A percentile compares a stretch with the other conserved stretches of the same genome.
phyloP scores from a whole-genome alignment of 495 filamentous ascomycete species.

The Pyronema domesticum region DNA sequence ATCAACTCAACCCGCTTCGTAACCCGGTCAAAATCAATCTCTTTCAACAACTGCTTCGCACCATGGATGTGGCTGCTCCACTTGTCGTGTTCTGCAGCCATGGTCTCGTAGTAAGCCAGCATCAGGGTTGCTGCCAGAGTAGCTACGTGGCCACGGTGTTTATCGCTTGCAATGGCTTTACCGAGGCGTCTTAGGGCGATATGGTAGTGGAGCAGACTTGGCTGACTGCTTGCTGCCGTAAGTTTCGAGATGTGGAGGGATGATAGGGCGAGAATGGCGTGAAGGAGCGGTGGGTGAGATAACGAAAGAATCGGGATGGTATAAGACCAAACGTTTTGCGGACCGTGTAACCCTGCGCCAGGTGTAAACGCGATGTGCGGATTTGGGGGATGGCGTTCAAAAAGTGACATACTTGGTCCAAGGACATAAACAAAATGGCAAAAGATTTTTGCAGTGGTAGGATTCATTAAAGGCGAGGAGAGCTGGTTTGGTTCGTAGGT shows the following conservation, averaged over 20 bases:
- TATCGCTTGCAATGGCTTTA: slow-evolving; percentile 50
- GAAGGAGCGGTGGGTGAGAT: slow-evolving; percentile 65
- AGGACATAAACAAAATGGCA: slow-evolving; percentile 85
- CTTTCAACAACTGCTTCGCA: slow-evolving; percentile 61
- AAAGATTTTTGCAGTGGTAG: slow-evolving; percentile 69
- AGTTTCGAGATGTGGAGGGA: slow-evolving; percentile 80
- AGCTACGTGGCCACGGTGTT: slow-evolving; percentile 54
- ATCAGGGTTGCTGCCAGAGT: slow-evolving; percentile 80
- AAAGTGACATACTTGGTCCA: slow-evolving; percentile 71
- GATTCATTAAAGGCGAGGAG: slow-evolving; percentile 68
- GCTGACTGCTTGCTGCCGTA: slow-evolving; percentile 49
- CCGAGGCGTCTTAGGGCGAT: slow-evolving; percentile 62
- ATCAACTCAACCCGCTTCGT: slow-evolving; percentile 49
- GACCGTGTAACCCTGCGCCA: slow-evolving; percentile 17
- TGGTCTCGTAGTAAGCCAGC: slow-evolving; percentile 84
- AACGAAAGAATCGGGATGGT: slow-evolving; percentile 72
- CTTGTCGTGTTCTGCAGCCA: slow-evolving; percentile 83
- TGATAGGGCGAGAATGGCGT: slow-evolving; percentile 76
- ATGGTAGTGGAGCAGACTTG: slow-evolving; percentile 83
- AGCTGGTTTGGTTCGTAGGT: slow-evolving; percentile 55
- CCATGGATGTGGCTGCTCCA: slow-evolving; percentile 88
- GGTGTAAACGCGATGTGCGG: slow-evolving; percentile 29
- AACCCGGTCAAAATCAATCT: slow-evolving; percentile 59
- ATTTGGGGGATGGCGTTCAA: slow-evolving; percentile 68
- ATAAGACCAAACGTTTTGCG: slow-evolving; percentile 33